phyloP scores from a whole-genome alignment of 1,284 basidiomycete species.

The Rhodofomes roseus region DNA sequence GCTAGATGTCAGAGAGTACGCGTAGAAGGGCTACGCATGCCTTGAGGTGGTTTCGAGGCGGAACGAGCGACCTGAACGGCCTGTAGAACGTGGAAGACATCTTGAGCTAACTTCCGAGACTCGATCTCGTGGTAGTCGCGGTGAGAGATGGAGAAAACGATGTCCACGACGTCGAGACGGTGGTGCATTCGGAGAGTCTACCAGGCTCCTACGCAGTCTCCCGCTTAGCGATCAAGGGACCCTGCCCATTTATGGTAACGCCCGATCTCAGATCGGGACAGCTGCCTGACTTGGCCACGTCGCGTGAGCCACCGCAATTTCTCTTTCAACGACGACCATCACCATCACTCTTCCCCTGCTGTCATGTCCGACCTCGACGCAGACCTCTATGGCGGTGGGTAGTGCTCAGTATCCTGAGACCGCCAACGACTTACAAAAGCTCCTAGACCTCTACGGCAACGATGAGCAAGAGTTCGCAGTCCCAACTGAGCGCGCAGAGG shows the following conservation, averaged over 20 bases:
- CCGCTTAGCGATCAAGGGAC: too few species aligned
- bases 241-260: neutral
- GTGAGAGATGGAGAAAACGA: slow-evolving; percentile 1
- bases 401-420: too few species aligned
- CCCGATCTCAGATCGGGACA: neutral
- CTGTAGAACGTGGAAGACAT: neutral
- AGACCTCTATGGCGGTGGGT: slow-evolving; percentile 77
- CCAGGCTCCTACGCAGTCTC: slow-evolving; percentile 2
- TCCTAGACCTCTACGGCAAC: slow-evolving; percentile 73
- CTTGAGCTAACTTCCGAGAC: neutral
- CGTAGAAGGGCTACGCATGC: neutral
- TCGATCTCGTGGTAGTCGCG: slow-evolving; percentile 2
- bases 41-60: neutral
- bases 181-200: neutral
- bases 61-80: neutral
- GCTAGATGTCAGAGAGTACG: neutral
- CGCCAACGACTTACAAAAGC: slow-evolving; percentile 11
- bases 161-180: slow-evolving; percentile 2
- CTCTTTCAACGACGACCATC: neutral
- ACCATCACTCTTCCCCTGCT: slow-evolving; percentile 21
- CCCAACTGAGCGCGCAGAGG: slow-evolving; percentile 32
- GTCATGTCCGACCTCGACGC: slow-evolving; percentile 77
- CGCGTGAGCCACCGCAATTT: neutral
- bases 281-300: neutral
- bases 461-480: slow-evolving; percentile 63